Percentiles rank a stretch among this genome's conserved stretches.
Evolutionary conservation across 345 rosid genomes (phyloP).

Genomic region (Lumnitzera racemosa): DNA sequence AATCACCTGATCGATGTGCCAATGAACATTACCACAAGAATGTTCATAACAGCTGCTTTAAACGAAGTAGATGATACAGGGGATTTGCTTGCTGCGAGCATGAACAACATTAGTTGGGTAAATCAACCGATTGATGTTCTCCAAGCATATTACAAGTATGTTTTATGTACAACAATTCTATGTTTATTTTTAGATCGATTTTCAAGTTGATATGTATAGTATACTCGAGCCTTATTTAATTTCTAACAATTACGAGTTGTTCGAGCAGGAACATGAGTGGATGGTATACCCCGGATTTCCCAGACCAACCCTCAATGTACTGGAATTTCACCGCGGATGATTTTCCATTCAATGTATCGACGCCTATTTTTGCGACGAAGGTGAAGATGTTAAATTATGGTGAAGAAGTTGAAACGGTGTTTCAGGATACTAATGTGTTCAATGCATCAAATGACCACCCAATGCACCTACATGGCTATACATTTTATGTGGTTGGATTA

Average conservation of each 20-base stretch:
- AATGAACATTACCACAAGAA: slow-evolving; percentile 13
- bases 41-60: slow-evolving; percentile 12
- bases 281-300: slow-evolving; percentile 2
- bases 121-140: slow-evolving; percentile 10
- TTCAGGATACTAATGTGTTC: slow-evolving; percentile 24
- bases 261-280: slow-evolving; percentile 7
- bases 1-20: slow-evolving; percentile 14
- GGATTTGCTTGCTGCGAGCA: slow-evolving; percentile 10
- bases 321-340: slow-evolving; percentile 8
- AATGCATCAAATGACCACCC: slow-evolving; percentile 20
- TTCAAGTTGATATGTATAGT: no score
- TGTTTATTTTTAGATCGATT: no score
- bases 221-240: no score
- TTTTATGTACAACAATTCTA: neutral
- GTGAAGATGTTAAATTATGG: slow-evolving; percentile 13
- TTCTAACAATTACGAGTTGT: neutral
- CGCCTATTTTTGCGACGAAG: slow-evolving; percentile 4
- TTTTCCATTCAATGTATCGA: neutral
- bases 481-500: slow-evolving; percentile 5
- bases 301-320: neutral
- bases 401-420: slow-evolving; percentile 21
- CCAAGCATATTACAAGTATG: slow-evolving; percentile 15
- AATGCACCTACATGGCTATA: slow-evolving; percentile 21
- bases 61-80: neutral
- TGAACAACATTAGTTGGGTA: slow-evolving; percentile 16